A percentile compares a stretch with the other conserved stretches of the same genome.
Conservation (phyloP, 148 eudicot genomes). For the Dianthus caryophyllus region DNA sequence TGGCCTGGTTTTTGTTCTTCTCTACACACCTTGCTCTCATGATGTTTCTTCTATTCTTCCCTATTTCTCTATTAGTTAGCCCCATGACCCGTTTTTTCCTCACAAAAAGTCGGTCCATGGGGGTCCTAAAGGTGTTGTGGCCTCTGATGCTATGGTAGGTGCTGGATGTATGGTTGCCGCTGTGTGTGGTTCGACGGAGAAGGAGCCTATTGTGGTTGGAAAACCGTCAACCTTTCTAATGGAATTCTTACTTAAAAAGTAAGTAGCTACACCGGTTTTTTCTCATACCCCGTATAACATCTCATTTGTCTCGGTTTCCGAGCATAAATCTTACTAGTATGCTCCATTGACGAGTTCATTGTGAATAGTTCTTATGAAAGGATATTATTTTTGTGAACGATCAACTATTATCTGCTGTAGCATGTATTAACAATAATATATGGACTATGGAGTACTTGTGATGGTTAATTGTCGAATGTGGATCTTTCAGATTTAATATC, state of each 20-base stretch:
- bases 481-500: slow-evolving; percentile 52
- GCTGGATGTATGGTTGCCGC: slow-evolving; percentile 99
- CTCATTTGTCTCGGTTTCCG: too few species aligned
- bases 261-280: slow-evolving; percentile 19
- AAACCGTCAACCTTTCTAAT: slow-evolving; percentile 88
- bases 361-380: background rate
- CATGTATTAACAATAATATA: background rate
- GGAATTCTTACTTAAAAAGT: slow-evolving; percentile 77
- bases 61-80: too few species aligned
- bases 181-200: slow-evolving; percentile 73
- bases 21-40: slow-evolving; percentile 8
- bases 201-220: slow-evolving; percentile 84
- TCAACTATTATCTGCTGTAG: background rate
- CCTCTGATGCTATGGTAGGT: slow-evolving; percentile 49
- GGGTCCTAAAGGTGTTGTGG: background rate
- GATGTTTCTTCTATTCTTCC: background rate
- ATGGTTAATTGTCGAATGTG: background rate
- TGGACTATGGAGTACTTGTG: too few species aligned
- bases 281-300: background rate
- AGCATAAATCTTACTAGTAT: background rate
- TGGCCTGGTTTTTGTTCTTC: slow-evolving; percentile 70
- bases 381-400: background rate
- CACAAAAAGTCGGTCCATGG: too few species aligned
- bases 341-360: background rate
- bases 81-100: too few species aligned